phyloP scores from a whole-genome alignment of 2,329 filamentous ascomycete genomes.

The Cordyceps tenuipes region DNA sequence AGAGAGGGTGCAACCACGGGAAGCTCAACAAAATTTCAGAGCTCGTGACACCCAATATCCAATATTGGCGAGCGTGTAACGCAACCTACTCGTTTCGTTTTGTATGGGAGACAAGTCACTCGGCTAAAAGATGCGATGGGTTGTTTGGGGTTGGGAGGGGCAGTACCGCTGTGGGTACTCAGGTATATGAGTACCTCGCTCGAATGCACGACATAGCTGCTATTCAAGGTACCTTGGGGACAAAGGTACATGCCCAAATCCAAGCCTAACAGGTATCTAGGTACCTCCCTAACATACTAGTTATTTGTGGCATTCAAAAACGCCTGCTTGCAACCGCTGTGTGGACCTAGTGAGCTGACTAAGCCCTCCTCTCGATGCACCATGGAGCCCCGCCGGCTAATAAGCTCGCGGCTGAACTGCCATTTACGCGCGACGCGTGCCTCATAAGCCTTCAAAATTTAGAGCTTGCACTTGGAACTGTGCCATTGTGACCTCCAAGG shows the following conservation, averaged over 20 bases:
- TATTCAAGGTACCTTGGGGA: too few species aligned
- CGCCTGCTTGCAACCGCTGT: too few species aligned
- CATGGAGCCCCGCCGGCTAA: neutral
- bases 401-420: slow-evolving; percentile 13
- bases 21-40: neutral
- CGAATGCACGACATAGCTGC: too few species aligned
- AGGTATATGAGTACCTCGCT: too few species aligned
- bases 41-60: neutral
- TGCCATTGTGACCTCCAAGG: neutral
- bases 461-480: slow-evolving; percentile 18
- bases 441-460: slow-evolving; percentile 17
- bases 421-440: slow-evolving; percentile 34
- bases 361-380: neutral
- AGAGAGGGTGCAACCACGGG: neutral
- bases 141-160: slow-evolving; percentile 4
- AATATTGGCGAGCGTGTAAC: neutral
- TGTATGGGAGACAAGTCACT: slow-evolving; percentile 2
- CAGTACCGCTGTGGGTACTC: neutral
- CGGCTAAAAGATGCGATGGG: neutral
- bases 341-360: neutral
- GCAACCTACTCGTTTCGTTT: neutral
- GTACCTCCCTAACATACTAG: too few species aligned
- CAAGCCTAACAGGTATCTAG: too few species aligned
- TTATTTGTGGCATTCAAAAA: too few species aligned
- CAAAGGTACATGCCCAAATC: too few species aligned